Base-by-base conservation (phyloP, 1,284 basidiomycete species). In the Malassezia pachydermatis region DNA sequence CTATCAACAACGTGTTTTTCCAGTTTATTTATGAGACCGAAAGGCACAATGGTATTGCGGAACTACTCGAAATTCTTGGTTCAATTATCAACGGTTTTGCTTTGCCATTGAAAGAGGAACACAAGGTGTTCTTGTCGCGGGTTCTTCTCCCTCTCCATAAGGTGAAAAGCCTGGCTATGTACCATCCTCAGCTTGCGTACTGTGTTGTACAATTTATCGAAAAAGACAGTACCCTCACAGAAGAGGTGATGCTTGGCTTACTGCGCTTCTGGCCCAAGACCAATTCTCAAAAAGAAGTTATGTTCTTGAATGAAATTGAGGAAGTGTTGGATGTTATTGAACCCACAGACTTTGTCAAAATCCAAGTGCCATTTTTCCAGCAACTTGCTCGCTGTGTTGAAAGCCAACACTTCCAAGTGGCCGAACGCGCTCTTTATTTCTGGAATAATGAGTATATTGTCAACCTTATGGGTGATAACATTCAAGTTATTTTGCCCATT, bases 51-150 rank as follows among this genome's bases (percentile, higher is more conserved):
- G 94, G 94, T 38, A 96, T 99, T 60, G 94, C 94, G 34, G 94
- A 99, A 74, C 79, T 99, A 36, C 78, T 99, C 54, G 94, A 99
- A 74, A 99, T 99, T 55, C 79, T 99, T 33, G 94, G 94, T 2
- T 96, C 92, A 22, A 98, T 99, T 76, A 99, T 99, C 80, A 99
- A 99, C 70, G 94, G 94, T 24, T 99, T 99, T 66, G 94, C 92
- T 2, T 76, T 98, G 4, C 94, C 94, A 20, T 80, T 99, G 68
- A 99, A 99, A 76, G 90, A 96, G 55, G 94, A 99, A 73, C 94
- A 99, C 81, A 98, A 98, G 78, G 89, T 80, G 2, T 99, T 99
- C 79, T 78, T 99, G 59, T 88, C 88, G 25, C 83, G 90, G 28
- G 88, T 87, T n/a, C 83, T 98, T 52, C 81, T 98, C 45, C 94